phyloP scores from a whole-genome alignment of 352 stramenopile species.

The Phytophthora colocasiae region DNA sequence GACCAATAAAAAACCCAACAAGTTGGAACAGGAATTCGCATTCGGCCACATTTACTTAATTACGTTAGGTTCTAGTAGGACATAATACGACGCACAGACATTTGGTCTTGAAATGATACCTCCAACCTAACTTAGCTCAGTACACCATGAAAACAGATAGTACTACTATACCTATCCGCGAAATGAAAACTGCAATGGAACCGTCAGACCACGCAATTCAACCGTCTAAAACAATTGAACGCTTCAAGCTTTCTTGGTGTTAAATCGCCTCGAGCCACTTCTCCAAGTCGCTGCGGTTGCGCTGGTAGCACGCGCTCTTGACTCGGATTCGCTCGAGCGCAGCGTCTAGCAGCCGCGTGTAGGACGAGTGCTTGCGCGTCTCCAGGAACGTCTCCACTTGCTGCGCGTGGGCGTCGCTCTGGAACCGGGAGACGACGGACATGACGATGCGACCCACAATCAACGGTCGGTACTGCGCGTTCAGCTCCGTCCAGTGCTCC shows the following conservation, averaged over 20 bases:
- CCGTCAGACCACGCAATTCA: no score
- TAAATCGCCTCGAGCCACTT: conserved; percentile 57
- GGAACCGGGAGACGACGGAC: conserved; percentile 64
- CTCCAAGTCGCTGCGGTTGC: conserved; percentile 58
- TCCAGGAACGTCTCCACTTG: conserved; percentile 72
- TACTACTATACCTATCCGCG: no score
- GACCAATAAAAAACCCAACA: no score
- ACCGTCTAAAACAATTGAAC: no score
- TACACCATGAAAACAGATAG: no score
- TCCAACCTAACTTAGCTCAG: no score
- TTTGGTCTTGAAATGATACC: no score
- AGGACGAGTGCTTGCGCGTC: conserved; percentile 72
- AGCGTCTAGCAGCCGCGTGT: conserved; percentile 68
- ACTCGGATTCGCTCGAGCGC: conserved; percentile 80
- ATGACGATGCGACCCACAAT: conserved; percentile 79
- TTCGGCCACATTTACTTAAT: no score
- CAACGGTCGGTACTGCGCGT: conserved; percentile 63
- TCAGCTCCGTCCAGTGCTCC: conserved; percentile 71
- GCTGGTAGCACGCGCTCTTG: conserved; percentile 67
- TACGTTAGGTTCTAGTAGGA: no score
- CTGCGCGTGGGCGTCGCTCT: conserved; percentile 57
- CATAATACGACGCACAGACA: no score
- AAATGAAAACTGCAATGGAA: no score
- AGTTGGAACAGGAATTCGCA: no score
- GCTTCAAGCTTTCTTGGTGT: background rate